These are phyloP conservation scores for Beauveria scarabaeidicola DNA, from an alignment of 2,329 filamentous ascomycete species.

Conservation along the genomic window DNA sequence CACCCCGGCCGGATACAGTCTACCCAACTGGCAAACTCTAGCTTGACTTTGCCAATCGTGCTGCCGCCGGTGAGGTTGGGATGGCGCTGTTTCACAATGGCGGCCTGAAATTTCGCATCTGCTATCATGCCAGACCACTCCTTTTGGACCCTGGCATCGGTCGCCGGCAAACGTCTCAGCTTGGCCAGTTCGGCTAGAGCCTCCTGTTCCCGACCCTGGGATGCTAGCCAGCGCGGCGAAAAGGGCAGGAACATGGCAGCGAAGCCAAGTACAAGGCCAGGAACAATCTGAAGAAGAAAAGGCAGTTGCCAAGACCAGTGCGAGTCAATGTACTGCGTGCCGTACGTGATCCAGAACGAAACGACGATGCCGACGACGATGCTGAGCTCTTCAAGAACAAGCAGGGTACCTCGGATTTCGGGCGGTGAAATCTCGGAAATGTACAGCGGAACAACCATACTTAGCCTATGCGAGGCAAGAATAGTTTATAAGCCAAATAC, in stretches of 20 bases:
- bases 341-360: slow-evolving; percentile 25
- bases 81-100: slow-evolving; percentile 24
- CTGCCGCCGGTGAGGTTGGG: slow-evolving; percentile 27
- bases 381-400: slow-evolving; percentile 32
- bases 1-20: slow-evolving; percentile 43
- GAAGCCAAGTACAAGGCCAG: slow-evolving; percentile 18
- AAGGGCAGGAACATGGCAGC: slow-evolving; percentile 20
- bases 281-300: slow-evolving; percentile 23
- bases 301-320: slow-evolving; percentile 23
- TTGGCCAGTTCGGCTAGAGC: slow-evolving; percentile 17
- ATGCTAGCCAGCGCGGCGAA: slow-evolving; percentile 21
- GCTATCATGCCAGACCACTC: slow-evolving; percentile 21
- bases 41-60: slow-evolving; percentile 27
- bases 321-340: slow-evolving; percentile 19
- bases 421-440: slow-evolving; percentile 41
- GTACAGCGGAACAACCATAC: slow-evolving; percentile 27
- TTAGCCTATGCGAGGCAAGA: not conserved
- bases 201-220: slow-evolving; percentile 19
- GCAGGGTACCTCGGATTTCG: slow-evolving; percentile 37
- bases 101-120: slow-evolving; percentile 19
- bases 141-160: slow-evolving; percentile 16
- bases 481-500: not conserved
- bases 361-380: slow-evolving; percentile 24
- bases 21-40: slow-evolving; percentile 39
- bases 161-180: slow-evolving; percentile 16